A percentile compares a stretch with the other conserved stretches of the same genome.
Evolutionary conservation across 345 rosid genomes (phyloP).

Genomic region (Jatropha curcas): DNA sequence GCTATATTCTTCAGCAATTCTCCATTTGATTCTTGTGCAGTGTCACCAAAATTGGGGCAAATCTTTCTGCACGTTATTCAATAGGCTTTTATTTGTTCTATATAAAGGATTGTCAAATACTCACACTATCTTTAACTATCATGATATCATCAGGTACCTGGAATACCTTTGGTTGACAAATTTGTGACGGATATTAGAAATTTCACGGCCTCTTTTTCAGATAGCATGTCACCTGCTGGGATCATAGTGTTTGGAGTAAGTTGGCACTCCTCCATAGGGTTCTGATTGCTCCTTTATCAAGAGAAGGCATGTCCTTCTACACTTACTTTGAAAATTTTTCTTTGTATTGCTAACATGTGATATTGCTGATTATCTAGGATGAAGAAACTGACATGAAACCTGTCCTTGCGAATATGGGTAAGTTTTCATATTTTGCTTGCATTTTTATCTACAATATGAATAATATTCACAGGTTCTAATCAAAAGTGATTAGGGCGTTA

Average conservation of each 20-base stretch:
- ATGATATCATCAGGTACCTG: slow-evolving; percentile 25
- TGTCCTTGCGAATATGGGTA: slow-evolving; percentile 41
- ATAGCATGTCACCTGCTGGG: slow-evolving; percentile 29
- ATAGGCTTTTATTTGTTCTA: background rate
- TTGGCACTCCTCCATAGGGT: background rate
- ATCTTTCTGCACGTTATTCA: background rate
- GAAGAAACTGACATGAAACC: slow-evolving; percentile 26
- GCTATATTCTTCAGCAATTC: background rate
- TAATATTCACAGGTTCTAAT: slow-evolving; percentile 5
- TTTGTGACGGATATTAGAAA: slow-evolving; percentile 36
- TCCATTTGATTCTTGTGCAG: background rate
- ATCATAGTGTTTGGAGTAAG: slow-evolving; percentile 50
- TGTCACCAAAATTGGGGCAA: background rate
- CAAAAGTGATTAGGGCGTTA: background rate
- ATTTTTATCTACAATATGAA: background rate
- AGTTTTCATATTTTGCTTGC: slow-evolving; percentile 5
- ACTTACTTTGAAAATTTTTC: background rate
- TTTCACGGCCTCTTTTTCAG: slow-evolving; percentile 32
- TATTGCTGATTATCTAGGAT: slow-evolving; percentile 31
- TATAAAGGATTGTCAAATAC: background rate
- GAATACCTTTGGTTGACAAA: slow-evolving; percentile 21
- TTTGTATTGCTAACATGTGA: slow-evolving; percentile 12
- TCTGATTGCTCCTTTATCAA: background rate
- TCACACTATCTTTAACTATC: background rate
- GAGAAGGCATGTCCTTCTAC: background rate